Base-by-base conservation (phyloP, 805 yeast species). In the Lipomyces spencermartinsiae region DNA sequence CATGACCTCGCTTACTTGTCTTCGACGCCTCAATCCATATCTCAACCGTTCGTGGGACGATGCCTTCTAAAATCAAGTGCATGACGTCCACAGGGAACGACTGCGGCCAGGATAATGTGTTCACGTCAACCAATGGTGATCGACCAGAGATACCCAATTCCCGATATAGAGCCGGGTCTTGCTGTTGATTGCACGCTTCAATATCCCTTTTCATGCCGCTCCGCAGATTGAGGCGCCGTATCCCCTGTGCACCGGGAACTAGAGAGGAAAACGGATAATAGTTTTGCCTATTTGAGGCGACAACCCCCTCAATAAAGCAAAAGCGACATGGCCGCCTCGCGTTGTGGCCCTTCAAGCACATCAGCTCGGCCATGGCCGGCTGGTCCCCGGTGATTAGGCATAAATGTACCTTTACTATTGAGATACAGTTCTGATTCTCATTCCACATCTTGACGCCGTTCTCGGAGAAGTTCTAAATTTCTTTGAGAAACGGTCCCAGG, bases 141-240 rank as follows among this genome's bases (percentile, higher is more conserved):
- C 53, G 53, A 14, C 53, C 22, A 14, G 53, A 49, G 14, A 49
- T 49, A 10, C 22, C 53, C 22, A 49, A 49, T 16, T 12, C 22
- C 53, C 14, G 10, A 16, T 7, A 49, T 2, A 16, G 10, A 49
- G n/a, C 10, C 3, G 10, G 8, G 53, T 49, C 53, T 49, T 49
- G 53, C 12, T 10, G 2, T 14, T 49, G 53, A 49, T 49, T 4
- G 22, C 53, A 49, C n/a, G 14, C n/a, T 14, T 49, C 53, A 4
- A 49, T 49, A 16, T 14, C 53, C 14, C 14, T 22, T 49, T 49
- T 49, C 53, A 49, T 49, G 2, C 12, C n/a, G 53, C 5, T 10
- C 53, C 53, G 53, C 53, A 49, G 10, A 49, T 49, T 49, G 53
- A 49, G 53, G n/a, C 14, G 22, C n/a, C 53, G 53, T 10, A 49